phyloP scores from a whole-genome alignment of 768 basidiomycete species.

The Serendipita indica region DNA sequence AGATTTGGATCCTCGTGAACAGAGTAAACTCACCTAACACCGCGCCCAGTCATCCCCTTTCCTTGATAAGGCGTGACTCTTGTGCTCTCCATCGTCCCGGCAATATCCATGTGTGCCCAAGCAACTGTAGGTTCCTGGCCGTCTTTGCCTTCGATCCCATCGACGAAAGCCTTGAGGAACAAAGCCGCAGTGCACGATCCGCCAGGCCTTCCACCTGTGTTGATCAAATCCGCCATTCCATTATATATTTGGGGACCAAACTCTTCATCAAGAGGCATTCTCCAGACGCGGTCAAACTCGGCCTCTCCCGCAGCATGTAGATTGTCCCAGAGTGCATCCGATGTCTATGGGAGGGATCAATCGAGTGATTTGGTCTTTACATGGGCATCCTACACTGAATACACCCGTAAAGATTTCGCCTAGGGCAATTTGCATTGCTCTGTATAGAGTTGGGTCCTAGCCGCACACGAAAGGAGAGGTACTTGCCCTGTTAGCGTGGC shows the following conservation, averaged over 20 bases:
- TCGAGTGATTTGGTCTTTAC: not conserved
- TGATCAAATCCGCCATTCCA: conserved; percentile 4
- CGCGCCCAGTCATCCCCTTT: conserved; percentile 67
- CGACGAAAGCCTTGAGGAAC: conserved; percentile 72
- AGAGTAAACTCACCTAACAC: conserved; percentile 44
- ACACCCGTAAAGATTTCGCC: conserved; percentile 68
- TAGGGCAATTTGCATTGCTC: conserved; percentile 56
- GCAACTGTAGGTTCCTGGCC: conserved; percentile 40
- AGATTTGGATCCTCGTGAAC: no score
- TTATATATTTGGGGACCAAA: conserved; percentile 59
- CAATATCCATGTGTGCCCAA: conserved; percentile 86
- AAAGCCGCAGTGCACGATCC: conserved; percentile 72
- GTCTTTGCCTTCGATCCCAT: conserved; percentile 51
- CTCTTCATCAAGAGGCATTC: conserved; percentile 76
- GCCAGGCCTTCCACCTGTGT: conserved; percentile 59
- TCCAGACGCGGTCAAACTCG: conserved; percentile 74
- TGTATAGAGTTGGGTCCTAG: conserved; percentile 18
- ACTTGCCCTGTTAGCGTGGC: conserved; percentile 71
- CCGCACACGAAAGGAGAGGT: not conserved
- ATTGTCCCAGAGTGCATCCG: conserved; percentile 57
- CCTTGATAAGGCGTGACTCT: conserved; percentile 46
- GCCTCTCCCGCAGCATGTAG: conserved; percentile 53
- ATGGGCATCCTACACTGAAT: conserved; percentile 41
- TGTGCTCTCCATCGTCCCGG: conserved; percentile 53
- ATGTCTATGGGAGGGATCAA: conserved; percentile 32